phyloP scores from a whole-genome alignment of 2,329 filamentous ascomycete species.

The Paramyrothecium roridum region DNA sequence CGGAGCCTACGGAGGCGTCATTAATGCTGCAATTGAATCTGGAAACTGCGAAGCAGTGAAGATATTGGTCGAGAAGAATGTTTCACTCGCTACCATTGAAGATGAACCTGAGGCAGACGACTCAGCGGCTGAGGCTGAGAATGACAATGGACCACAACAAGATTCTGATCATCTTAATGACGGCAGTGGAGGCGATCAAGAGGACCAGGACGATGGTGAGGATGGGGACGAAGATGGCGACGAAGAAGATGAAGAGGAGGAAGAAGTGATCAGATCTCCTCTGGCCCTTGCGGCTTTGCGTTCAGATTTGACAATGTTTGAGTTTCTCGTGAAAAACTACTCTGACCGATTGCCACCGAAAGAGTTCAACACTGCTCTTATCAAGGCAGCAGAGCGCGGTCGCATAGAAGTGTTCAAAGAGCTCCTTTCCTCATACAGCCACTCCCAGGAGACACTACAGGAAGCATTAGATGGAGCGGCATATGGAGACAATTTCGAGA shows the following conservation, averaged over 20 bases:
- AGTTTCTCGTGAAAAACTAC: slow-evolving; percentile 36
- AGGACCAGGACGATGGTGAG: slow-evolving; percentile 6
- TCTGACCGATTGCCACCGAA: slow-evolving; percentile 30
- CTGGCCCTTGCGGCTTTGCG: slow-evolving; percentile 33
- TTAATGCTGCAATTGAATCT: slow-evolving; percentile 38
- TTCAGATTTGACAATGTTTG: slow-evolving; percentile 36
- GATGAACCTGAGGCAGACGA: background rate
- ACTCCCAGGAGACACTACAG: slow-evolving; percentile 27
- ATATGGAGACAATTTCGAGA: slow-evolving; percentile 32
- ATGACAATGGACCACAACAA: too few relatives aligned
- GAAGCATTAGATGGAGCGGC: slow-evolving; percentile 28
- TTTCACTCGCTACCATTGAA: slow-evolving; percentile 23
- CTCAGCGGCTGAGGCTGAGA: too few relatives aligned
- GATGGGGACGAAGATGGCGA: background rate
- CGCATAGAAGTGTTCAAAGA: slow-evolving; percentile 35
- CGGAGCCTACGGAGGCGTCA: slow-evolving; percentile 24
- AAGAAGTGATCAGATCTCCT: slow-evolving; percentile 21
- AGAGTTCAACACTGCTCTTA: slow-evolving; percentile 35
- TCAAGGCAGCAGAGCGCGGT: slow-evolving; percentile 34
- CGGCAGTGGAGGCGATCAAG: slow-evolving; percentile 1
- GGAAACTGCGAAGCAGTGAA: slow-evolving; percentile 36
- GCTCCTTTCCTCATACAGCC: slow-evolving; percentile 28
- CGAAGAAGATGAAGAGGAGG: background rate
- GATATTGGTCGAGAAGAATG: slow-evolving; percentile 33
- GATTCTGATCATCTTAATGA: background rate